These are phyloP conservation scores for Pueraria montana DNA, from an alignment of 306 rosid genomes.

Conservation along the genomic window DNA sequence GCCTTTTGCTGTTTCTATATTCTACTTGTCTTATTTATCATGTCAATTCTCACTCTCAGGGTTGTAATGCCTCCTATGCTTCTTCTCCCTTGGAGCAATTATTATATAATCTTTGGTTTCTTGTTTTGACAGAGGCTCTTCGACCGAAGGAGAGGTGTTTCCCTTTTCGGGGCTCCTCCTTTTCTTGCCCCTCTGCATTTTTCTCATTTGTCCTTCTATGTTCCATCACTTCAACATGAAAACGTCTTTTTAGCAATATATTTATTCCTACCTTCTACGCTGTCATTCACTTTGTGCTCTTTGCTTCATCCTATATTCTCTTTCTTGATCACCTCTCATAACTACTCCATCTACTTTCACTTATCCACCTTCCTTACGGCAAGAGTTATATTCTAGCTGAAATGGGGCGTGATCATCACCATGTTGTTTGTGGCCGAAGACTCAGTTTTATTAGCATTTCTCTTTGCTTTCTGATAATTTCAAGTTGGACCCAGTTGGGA, in stretches of 20 bases:
- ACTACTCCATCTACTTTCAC: slow-evolving; percentile 17
- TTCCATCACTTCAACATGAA: slow-evolving; percentile 68
- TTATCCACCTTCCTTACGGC: not conserved
- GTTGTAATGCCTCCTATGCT: slow-evolving; percentile 40
- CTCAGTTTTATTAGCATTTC: slow-evolving; percentile 48
- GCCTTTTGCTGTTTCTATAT: slow-evolving; percentile 55
- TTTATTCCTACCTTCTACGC: slow-evolving; percentile 27
- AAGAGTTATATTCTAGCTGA: not conserved
- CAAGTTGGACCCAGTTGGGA: slow-evolving; percentile 66
- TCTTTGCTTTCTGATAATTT: slow-evolving; percentile 64
- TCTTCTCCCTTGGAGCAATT: slow-evolving; percentile 45
- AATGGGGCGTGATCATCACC: slow-evolving; percentile 58
- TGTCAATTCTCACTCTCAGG: slow-evolving; percentile 37
- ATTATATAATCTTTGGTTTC: slow-evolving; percentile 48
- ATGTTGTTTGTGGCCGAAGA: slow-evolving; percentile 46
- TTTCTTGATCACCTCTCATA: slow-evolving; percentile 39
- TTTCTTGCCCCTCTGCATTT: slow-evolving; percentile 59
- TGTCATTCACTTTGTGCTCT: slow-evolving; percentile 47
- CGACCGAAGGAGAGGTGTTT: slow-evolving; percentile 58
- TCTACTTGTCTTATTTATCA: slow-evolving; percentile 56
- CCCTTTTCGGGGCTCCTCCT: slow-evolving; percentile 61
- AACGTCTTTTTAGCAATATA: slow-evolving; percentile 24
- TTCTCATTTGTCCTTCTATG: slow-evolving; percentile 81
- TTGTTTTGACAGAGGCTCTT: slow-evolving; percentile 57
- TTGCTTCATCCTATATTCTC: slow-evolving; percentile 37